These are phyloP conservation scores for Suillus subluteus DNA, from an alignment of 768 basidiomycete species.

Conservation along the genomic window DNA sequence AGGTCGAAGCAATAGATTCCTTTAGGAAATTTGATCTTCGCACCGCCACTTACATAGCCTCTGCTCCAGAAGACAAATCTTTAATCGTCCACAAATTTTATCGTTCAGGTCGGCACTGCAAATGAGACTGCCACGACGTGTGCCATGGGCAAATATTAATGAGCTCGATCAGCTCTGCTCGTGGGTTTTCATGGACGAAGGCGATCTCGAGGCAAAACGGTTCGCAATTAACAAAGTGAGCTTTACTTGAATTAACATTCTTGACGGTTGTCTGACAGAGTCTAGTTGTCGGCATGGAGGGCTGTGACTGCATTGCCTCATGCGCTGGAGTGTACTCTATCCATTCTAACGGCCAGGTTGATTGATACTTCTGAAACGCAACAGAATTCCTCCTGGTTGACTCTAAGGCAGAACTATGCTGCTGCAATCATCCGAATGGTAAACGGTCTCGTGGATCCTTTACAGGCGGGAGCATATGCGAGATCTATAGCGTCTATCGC, in stretches of 20 bases:
- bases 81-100: neutral
- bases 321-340: slow-evolving; percentile 73
- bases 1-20: too few species aligned
- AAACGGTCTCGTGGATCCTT: slow-evolving; percentile 93
- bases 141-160: slow-evolving; percentile 70
- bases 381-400: slow-evolving; percentile 41
- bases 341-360: slow-evolving; percentile 60
- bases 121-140: slow-evolving; percentile 79
- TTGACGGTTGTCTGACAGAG: slow-evolving; percentile 13
- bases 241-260: slow-evolving; percentile 16
- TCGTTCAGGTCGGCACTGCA: neutral
- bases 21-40: neutral
- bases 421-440: slow-evolving; percentile 86
- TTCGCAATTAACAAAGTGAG: slow-evolving; percentile 69
- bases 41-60: neutral
- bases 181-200: slow-evolving; percentile 74
- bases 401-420: slow-evolving; percentile 77
- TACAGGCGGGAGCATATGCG: slow-evolving; percentile 88
- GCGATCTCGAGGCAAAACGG: slow-evolving; percentile 55
- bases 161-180: slow-evolving; percentile 79
- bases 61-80: neutral
- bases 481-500: slow-evolving; percentile 91
- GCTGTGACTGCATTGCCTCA: slow-evolving; percentile 77
- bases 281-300: slow-evolving; percentile 79
- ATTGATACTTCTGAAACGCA: slow-evolving; percentile 47